These are phyloP conservation scores for Polychaeton citri DNA, from an alignment of 2,329 filamentous ascomycete species.

Conservation along the genomic window DNA sequence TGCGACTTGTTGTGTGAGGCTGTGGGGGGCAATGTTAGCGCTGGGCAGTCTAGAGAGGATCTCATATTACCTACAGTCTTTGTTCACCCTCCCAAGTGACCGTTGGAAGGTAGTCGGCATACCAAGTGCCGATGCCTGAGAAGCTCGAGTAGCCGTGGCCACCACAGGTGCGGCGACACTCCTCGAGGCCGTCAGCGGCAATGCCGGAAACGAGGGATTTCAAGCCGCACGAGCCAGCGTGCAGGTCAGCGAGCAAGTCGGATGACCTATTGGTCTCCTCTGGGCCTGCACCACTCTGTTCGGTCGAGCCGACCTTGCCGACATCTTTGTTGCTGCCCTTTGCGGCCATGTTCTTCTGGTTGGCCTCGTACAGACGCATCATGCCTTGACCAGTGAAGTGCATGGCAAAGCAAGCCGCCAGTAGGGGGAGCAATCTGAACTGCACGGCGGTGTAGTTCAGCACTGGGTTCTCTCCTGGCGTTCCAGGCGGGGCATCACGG, in stretches of 20 bases:
- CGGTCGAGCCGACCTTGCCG: conserved; percentile 26
- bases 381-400: conserved; percentile 67
- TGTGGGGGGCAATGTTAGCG: no score
- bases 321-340: conserved; percentile 21
- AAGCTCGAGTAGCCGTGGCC: conserved; percentile 66
- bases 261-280: conserved; percentile 54
- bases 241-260: conserved; percentile 58
- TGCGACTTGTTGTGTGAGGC: conserved; percentile 65
- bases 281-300: conserved; percentile 46
- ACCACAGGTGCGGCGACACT: conserved; percentile 62
- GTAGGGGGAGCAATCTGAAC: conserved; percentile 55
- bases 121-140: conserved; percentile 62
- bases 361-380: conserved; percentile 60
- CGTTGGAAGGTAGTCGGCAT: conserved; percentile 61
- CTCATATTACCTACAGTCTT: no score
- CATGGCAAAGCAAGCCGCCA: conserved; percentile 63
- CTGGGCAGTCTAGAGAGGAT: no score
- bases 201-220: conserved; percentile 61
- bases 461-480: conserved; percentile 56
- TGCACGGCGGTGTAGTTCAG: conserved; percentile 75
- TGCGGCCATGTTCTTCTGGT: conserved; percentile 50
- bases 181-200: conserved; percentile 61
- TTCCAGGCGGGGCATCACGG: conserved; percentile 46
- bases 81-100: conserved; percentile 67
- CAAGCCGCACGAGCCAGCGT: conserved; percentile 63